Evolutionary conservation across 2,329 filamentous ascomycete species (phyloP), one percentile per base, ranked within the genome.

Genomic region (Cadophora malorum): DNA sequence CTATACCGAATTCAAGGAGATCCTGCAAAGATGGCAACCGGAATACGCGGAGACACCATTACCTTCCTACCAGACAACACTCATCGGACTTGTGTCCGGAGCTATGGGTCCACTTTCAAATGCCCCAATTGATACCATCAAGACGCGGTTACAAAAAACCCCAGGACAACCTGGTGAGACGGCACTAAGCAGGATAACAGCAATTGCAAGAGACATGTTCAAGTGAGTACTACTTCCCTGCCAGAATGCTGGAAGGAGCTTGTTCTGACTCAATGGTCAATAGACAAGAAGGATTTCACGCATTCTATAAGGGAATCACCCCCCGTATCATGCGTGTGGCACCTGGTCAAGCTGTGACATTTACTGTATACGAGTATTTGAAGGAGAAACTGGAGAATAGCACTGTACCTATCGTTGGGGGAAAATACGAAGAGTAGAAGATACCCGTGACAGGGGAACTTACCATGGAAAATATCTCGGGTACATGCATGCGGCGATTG

Each of bases 261-360:
- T 31, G 16, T 19, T 28, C 70, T 69, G 65, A 66, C 47, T 65
- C 49, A 33, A 33, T 41, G 41, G 23, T 14, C 33, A 63, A 81
- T 78, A 93, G 91, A 77, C 92, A 97, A 83, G 96, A 99, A 82
- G 96, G 96, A 45, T 85, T 95, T 74, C 90, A 93, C 76, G 96
- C 96, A 59, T 99, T 99, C 82, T 99, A 97, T 85, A 98, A 98
- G 86, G 96, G 96, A 76, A 99, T 99, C 81, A 99, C 96, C 58
- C 96, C 96, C 7, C 88, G 96, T 75, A 92, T 99, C 74, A 98
- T 98, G 94, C 89, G 96, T 77, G 96, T 99, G 64, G 96, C 96
- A 31, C 96, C 96, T 8, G 96, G 96, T 58, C 96, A 99, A 84
- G 96, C 88, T 67, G 88, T 90, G 65, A 90, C 88, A 3, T 90